A percentile compares a stretch with the other conserved stretches of the same genome.
These are phyloP conservation scores for Raphanus hybrid DNA, from an alignment of 441 rosid genomes.

Conservation along the genomic window DNA sequence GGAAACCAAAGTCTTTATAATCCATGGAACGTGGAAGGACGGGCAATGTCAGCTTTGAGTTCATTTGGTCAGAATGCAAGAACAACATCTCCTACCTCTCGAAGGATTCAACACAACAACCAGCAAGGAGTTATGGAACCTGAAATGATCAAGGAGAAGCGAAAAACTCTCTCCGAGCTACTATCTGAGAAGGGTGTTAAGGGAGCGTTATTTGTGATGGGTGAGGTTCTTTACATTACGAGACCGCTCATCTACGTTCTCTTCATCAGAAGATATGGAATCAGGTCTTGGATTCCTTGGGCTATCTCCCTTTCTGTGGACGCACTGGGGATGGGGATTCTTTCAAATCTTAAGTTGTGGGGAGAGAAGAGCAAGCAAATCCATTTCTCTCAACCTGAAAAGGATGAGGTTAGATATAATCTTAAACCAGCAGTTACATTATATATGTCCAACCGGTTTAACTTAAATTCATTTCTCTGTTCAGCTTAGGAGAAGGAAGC, in stretches of 20 bases:
- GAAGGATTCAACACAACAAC: constrained; percentile 54
- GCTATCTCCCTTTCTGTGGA: constrained; percentile 78
- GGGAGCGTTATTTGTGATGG: constrained; percentile 67
- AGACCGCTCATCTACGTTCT: constrained; percentile 90
- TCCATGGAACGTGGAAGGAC: constrained; percentile 73
- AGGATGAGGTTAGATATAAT: constrained; percentile 67
- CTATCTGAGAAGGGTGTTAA: constrained; percentile 70
- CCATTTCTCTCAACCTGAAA: constrained; percentile 59
- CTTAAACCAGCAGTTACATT: not conserved
- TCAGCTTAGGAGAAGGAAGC: constrained; percentile 81
- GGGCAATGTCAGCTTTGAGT: constrained; percentile 79
- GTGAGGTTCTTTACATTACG: constrained; percentile 74
- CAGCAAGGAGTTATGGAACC: constrained; percentile 67
- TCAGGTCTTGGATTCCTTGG: constrained; percentile 94
- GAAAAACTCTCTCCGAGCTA: constrained; percentile 51
- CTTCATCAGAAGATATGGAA: constrained; percentile 75
- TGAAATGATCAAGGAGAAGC: constrained; percentile 46
- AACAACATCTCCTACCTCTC: constrained; percentile 48
- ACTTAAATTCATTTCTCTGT: not conserved
- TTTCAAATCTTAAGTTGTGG: constrained; percentile 44
- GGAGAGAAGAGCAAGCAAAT: constrained; percentile 49
- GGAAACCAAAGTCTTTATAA: constrained; percentile 37
- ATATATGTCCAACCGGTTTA: constrained; percentile 6
- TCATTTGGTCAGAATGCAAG: constrained; percentile 84
- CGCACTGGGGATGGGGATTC: constrained; percentile 57